phyloP scores from a whole-genome alignment of 805 yeast species.

The Teunomyces atbi region DNA sequence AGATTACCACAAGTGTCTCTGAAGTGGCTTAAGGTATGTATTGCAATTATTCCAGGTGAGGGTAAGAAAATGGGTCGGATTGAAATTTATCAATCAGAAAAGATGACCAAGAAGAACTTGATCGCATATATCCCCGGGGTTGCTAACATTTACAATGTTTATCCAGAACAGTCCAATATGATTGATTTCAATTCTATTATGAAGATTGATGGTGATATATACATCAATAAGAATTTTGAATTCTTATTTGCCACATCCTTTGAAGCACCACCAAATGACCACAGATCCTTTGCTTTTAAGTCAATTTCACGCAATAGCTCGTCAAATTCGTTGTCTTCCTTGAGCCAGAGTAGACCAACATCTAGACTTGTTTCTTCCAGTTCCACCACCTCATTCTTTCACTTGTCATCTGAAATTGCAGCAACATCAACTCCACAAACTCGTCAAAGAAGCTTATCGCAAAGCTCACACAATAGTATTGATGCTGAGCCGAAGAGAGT shows the following conservation, averaged over 20 bases:
- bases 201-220: conserved; percentile 54
- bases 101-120: conserved; percentile 49
- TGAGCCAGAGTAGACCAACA: conserved; percentile 8
- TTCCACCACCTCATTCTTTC: conserved; percentile 31
- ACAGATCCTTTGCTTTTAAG: conserved; percentile 21
- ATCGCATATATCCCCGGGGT: conserved; percentile 48
- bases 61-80: conserved; percentile 48
- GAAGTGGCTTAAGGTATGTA: conserved; percentile 57
- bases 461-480: not conserved
- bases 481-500: conserved; percentile 9
- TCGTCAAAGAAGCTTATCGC: conserved; percentile 8
- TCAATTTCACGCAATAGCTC: conserved; percentile 17
- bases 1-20: conserved; percentile 57
- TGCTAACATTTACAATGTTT: conserved; percentile 51
- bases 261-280: conserved; percentile 6
- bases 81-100: conserved; percentile 51
- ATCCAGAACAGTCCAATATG: conserved; percentile 55
- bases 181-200: conserved; percentile 58
- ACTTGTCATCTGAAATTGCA: conserved; percentile 18
- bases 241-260: conserved; percentile 21
- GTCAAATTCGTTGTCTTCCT: conserved; percentile 17
- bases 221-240: conserved; percentile 42
- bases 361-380: conserved; percentile 21
- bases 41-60: conserved; percentile 48
- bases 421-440: conserved; percentile 14